A percentile compares a stretch with the other conserved stretches of the same genome.
These are phyloP conservation scores for Carex cristatella DNA, from an alignment of 176 grass and related monocot genomes.

Conservation along the genomic window DNA sequence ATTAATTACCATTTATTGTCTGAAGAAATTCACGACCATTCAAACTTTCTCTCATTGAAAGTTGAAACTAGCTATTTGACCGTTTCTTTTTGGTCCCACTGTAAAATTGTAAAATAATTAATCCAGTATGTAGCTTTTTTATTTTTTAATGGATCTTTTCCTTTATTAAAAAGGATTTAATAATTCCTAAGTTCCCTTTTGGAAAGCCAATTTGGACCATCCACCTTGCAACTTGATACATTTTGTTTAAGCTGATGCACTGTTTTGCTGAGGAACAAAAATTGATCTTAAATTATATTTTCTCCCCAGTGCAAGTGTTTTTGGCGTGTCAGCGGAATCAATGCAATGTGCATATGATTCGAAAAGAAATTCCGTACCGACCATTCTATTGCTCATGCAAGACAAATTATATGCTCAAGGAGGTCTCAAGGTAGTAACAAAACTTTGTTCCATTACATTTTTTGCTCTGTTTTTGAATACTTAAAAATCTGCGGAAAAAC, in stretches of 20 bases:
- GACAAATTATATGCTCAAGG: constrained; percentile 72
- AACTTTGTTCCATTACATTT: neutral
- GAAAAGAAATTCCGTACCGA: constrained; percentile 84
- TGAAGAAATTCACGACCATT: constrained; percentile 5
- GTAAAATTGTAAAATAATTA: neutral
- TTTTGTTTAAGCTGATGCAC: neutral
- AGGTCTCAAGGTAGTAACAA: constrained; percentile 56
- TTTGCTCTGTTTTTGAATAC: neutral
- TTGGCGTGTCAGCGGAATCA: constrained; percentile 84
- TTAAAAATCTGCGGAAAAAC: neutral
- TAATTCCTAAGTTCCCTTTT: neutral
- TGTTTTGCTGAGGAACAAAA: neutral
- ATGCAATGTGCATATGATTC: constrained; percentile 82
- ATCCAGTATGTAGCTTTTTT: neutral
- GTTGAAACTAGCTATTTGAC: neutral
- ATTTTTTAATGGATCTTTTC: no score
- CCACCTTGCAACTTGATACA: neutral
- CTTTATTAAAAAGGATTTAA: neutral
- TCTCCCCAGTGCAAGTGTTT: constrained; percentile 57
- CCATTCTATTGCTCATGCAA: constrained; percentile 86
- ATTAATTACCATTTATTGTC: constrained; percentile 20
- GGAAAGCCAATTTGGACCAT: neutral
- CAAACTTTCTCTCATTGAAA: neutral
- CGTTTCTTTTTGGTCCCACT: constrained; percentile 4
- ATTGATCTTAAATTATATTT: neutral